Base-by-base conservation (phyloP, 2,329 filamentous ascomycete species). In the Exserohilum turcica region DNA sequence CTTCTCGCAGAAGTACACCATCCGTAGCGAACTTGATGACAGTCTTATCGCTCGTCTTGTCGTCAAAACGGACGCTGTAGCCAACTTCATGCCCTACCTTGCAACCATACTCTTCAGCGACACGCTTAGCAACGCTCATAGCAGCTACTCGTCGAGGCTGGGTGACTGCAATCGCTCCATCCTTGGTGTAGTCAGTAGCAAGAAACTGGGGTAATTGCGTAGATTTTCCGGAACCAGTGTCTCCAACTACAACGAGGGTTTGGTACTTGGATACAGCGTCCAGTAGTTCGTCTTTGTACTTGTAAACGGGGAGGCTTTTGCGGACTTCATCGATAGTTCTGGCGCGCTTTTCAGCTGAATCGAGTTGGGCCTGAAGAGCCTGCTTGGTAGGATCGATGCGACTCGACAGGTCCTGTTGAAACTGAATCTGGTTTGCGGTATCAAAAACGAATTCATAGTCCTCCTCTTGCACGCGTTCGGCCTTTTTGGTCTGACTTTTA, bases 21-120 rank as follows among this genome's bases (percentile, higher is more conserved):
- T 99, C 94, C 0, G 94, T 99, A 89, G 96, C 93, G 76, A 96
- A 97, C 74, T 96, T 95, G 48, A 99, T 77, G 6, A 93, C 81
- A 0, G 94, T 97, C 65, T 96, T 95, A 66, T 96, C 91, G 70
- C 44, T 48, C 2, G 92, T 96, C 59, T 87, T 87, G 74, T 97
- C 91, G 71, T 99, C 94, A 66, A 97, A 99, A 56, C 94, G 89
- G 64, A 99, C 96, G 0, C 88, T 88, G 72, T 97, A 99, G 13
- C 94, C 94, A 21, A 97, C 93, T 69, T 97, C 91, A 57, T 91
- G 89, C 0, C 94, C 94, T 9, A 78, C 72, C 93, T 92, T 54
- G 91, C 88, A 0, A 90, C 92, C 78, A 96, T 90, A 38, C 72
- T 99, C 94, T 50, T 97, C 92, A 0, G 93, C 91, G 2, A 99